These are phyloP conservation scores for Leucocoprinus sp. DNA, from an alignment of 768 basidiomycete genomes.

Conservation along the genomic window DNA sequence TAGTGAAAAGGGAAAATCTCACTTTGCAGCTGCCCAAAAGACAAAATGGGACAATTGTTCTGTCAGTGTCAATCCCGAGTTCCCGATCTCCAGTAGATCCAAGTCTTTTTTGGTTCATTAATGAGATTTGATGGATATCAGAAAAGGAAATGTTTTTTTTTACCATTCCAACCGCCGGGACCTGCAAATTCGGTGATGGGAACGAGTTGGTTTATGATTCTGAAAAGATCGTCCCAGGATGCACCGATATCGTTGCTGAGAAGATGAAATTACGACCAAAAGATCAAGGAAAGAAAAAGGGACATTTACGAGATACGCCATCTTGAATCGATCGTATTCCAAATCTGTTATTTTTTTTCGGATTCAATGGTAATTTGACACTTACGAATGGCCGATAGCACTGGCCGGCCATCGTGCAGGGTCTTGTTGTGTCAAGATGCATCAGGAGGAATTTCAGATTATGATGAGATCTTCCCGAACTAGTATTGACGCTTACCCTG, in stretches of 20 bases:
- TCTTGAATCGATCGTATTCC: constrained; percentile 12
- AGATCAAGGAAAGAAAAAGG: not conserved
- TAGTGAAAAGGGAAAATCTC: constrained; percentile 3
- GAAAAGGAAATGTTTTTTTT: not conserved
- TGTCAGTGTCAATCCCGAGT: constrained; percentile 29
- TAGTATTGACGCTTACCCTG: constrained; percentile 25
- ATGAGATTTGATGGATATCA: not conserved
- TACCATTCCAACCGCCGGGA: constrained; percentile 36
- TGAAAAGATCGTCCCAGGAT: constrained; percentile 38
- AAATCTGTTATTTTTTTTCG: not conserved
- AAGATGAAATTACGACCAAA: not conserved
- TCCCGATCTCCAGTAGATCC: constrained; percentile 47
- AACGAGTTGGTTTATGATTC: constrained; percentile 45
- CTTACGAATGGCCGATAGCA: constrained; percentile 38
- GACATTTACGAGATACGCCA: constrained; percentile 37
- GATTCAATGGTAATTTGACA: too few relatives aligned
- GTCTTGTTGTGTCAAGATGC: too few relatives aligned
- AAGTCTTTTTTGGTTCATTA: constrained; percentile 25
- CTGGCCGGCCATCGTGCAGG: constrained; percentile 43
- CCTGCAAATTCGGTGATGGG: constrained; percentile 42
- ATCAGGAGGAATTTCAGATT: not conserved
- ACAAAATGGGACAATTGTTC: constrained; percentile 43
- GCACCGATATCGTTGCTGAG: constrained; percentile 38
- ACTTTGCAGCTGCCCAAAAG: constrained; percentile 48
- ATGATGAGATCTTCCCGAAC: not conserved